Evolutionary conservation across 2,329 filamentous ascomycete species (phyloP), one percentile per base, ranked within the genome.

Genomic region (Cyanodermella asteris): DNA sequence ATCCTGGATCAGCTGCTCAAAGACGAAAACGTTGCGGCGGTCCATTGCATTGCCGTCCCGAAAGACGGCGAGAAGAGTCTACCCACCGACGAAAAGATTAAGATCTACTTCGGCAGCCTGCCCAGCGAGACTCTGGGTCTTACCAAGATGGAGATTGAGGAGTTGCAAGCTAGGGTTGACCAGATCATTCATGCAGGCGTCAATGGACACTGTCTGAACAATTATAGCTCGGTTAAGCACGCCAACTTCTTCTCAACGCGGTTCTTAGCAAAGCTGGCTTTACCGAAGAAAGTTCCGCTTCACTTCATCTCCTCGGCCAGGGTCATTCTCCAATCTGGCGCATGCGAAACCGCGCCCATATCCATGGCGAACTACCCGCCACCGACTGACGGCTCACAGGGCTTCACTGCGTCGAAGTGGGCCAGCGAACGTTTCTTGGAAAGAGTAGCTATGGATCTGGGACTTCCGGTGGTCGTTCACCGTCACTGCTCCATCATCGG

Each of bases 171-270:
- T 4, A 24, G 34, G 4, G 46, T 40, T 2, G 45, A 57, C 32
- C 35, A 55, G 4, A 55, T 72, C 23, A 56, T 73, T 14, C 69
- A 64, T 37, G 49, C 44, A 24, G 60, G 52, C 5, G 54, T 55
- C 11, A 45, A 50, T 18, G 17, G 35, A 10, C 38, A 35, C 10
- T 44, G 40, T 29, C 37, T 37, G 36, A 38, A 44, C 11, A 36
- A 26, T 22, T 47, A 45, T 26, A 28, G 35, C 8, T 29, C 32
- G 1, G 34, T 46, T n/a, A 38, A 36, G 4, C 15, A 30, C 5
- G 30, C 34, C 6, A 46, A 45, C 26, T 35, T 45, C 2, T 26
- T 28, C 11, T 35, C 43, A 2, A 44, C 39, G 1, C 30, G 33
- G 12, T 36, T 36, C 16, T n/a, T n/a, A n/a, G n/a, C n/a, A n/a